A percentile compares a stretch with the other conserved stretches of the same genome.
Evolutionary conservation across 1,284 basidiomycete genomes (phyloP).

Genomic region (Gymnopus androsaceus): DNA sequence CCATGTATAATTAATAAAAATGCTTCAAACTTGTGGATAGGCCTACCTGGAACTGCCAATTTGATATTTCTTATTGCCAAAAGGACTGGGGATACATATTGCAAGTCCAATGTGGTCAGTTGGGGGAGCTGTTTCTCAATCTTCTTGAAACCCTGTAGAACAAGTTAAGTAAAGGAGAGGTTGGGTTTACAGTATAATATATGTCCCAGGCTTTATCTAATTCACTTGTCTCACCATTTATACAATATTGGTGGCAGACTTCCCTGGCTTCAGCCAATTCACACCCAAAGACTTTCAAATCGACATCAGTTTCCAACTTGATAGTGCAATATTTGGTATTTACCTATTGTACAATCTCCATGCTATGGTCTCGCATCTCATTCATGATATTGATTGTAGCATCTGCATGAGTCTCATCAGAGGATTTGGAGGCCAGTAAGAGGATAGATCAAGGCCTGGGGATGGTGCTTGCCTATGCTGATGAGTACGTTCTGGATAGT

Average conservation of each 20-base stretch:
- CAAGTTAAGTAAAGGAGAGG: slow-evolving; percentile 18
- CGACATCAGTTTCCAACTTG: neutral
- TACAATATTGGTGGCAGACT: slow-evolving; percentile 83
- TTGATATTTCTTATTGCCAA: slow-evolving; percentile 90
- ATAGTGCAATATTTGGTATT: neutral
- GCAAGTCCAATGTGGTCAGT: slow-evolving; percentile 94
- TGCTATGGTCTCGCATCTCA: too few species aligned
- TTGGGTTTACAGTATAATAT: slow-evolving; percentile 75
- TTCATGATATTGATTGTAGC: too few species aligned
- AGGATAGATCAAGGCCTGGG: slow-evolving; percentile 96
- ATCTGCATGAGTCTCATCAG: too few species aligned
- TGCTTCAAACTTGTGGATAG: slow-evolving; percentile 21
- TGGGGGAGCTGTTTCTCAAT: slow-evolving; percentile 94
- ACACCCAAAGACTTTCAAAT: slow-evolving; percentile 85
- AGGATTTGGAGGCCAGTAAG: too few species aligned
- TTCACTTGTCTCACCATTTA: slow-evolving; percentile 86
- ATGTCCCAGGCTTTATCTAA: slow-evolving; percentile 99
- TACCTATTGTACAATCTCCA: slow-evolving; percentile 90
- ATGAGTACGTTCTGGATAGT: slow-evolving; percentile 90
- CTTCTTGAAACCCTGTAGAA: slow-evolving; percentile 88
- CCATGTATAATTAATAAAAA: neutral
- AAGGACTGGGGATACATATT: slow-evolving; percentile 95
- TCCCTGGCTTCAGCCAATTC: too few species aligned
- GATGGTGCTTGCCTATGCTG: slow-evolving; percentile 95
- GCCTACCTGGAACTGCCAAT: slow-evolving; percentile 88